phyloP scores from a whole-genome alignment of 2,329 filamentous ascomycete species.

The Fusarium buharicum region DNA sequence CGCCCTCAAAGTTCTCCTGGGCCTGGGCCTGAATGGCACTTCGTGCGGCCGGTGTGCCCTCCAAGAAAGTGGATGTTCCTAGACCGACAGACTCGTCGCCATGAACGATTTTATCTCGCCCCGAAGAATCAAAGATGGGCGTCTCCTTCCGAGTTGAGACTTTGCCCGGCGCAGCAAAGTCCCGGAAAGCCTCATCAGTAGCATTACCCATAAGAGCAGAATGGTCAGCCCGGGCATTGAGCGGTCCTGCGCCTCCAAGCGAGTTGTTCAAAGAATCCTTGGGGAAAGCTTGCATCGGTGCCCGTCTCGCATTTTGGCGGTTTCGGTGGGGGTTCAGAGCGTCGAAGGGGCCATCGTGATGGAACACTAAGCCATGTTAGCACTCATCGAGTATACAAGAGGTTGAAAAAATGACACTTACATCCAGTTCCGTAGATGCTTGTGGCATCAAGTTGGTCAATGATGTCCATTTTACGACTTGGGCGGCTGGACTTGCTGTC shows the following conservation, averaged over 20 bases:
- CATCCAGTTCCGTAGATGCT: slow-evolving; percentile 93
- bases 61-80: slow-evolving; percentile 94
- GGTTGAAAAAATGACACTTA: slow-evolving; percentile 59
- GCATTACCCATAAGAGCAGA: slow-evolving; percentile 84
- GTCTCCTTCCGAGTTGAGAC: slow-evolving; percentile 52
- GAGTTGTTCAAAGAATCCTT: slow-evolving; percentile 93
- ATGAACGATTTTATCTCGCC: slow-evolving; percentile 77
- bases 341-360: slow-evolving; percentile 97
- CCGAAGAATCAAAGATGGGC: slow-evolving; percentile 73
- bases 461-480: slow-evolving; percentile 78
- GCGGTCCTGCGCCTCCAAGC: slow-evolving; percentile 85
- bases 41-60: slow-evolving; percentile 88
- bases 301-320: slow-evolving; percentile 80
- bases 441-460: slow-evolving; percentile 96
- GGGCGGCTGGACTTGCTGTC: slow-evolving; percentile 61
- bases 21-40: slow-evolving; percentile 78
- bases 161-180: slow-evolving; percentile 67
- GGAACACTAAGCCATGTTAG: slow-evolving; percentile 76
- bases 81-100: slow-evolving; percentile 85
- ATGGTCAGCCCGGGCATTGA: slow-evolving; percentile 84
- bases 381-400: not conserved
- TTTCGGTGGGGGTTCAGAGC: slow-evolving; percentile 96
- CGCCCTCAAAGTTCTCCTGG: slow-evolving; percentile 65
- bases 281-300: slow-evolving; percentile 96
- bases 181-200: slow-evolving; percentile 85